Base-by-base conservation (phyloP, 352 stramenopile species). In the Phytophthora citrophthora region DNA sequence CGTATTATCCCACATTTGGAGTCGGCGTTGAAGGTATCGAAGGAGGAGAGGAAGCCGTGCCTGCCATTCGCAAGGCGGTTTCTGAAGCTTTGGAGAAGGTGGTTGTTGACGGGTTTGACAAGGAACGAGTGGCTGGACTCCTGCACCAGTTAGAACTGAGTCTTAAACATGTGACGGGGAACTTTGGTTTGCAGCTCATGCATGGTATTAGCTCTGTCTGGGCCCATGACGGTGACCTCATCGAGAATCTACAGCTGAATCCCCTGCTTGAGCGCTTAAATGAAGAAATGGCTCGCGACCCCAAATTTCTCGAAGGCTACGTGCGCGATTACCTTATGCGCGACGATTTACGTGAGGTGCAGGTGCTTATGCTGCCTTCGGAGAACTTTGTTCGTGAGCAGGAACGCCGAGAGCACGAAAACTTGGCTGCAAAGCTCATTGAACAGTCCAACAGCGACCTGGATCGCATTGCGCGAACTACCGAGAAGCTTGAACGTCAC, bases 91-190 rank as follows among this genome's bases (percentile, higher is more conserved):
- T 89, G 48, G 55, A 72, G 2, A 69, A 78, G 15, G 87, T 95
- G 23, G 58, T 91, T 9, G 58, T 70, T 34, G 70, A 91, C 16
- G 87, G 87, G 5, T 95, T 95, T 58, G 83, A 95, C 16, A 69
- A 77, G 13, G 81, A 91, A 58, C 77, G 83, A 24, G 86, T 95
- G 18, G 75, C 84, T 5, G 85, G 79, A 6, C 40, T 95, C 64
- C 61, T 95, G 34, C 87, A 95, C 49, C 87, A 95, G 63, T 63
- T 95, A 23, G 87, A 95, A 59, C 64, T 95, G 51, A 90, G 80
- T 59, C 68, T 88, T n/a, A 95, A 95, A 58, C 85, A 95, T 60
- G 85, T 95, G 24, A 81, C 86, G 0, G 81, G 83, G 45, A 91
- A 93, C 54, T 95, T 95, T 76, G 87, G 87, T 0, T 65, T 95